phyloP scores from a whole-genome alignment of 2,329 filamentous ascomycete species.

The Fonsecaea pedrosoi region DNA sequence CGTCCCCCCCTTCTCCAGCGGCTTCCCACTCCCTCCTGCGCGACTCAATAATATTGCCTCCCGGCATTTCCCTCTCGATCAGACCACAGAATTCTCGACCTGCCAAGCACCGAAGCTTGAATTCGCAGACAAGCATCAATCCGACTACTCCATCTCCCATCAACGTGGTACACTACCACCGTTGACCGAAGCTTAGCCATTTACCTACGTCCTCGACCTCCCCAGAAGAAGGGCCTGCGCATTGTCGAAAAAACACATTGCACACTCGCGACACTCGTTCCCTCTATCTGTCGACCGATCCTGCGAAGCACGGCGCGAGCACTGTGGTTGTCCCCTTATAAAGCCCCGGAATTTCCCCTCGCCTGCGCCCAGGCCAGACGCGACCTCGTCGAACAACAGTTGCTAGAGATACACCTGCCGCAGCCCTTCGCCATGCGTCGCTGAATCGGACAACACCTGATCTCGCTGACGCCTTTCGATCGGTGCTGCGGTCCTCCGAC shows the following conservation, averaged over 20 bases:
- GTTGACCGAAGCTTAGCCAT: constrained; percentile 36
- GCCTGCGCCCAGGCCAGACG: neutral
- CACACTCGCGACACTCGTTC: neutral
- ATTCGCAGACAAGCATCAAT: constrained; percentile 32
- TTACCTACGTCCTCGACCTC: neutral
- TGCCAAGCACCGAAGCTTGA: constrained; percentile 38
- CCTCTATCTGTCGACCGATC: neutral
- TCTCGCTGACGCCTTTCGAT: neutral
- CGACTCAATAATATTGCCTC: neutral
- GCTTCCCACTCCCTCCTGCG: constrained; percentile 3
- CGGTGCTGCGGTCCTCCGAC: neutral
- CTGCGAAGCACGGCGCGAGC: neutral
- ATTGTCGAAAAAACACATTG: neutral
- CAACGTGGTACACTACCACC: constrained; percentile 25
- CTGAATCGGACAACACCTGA: neutral
- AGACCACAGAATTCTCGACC: constrained; percentile 23
- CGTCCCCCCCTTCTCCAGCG: constrained; percentile 2
- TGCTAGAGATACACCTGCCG: neutral
- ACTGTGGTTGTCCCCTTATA: neutral
- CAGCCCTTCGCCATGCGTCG: neutral
- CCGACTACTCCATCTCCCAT: constrained; percentile 29
- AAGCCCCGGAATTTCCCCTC: neutral
- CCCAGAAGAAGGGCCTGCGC: neutral
- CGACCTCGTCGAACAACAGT: neutral
- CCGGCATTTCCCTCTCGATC: constrained; percentile 3